These are phyloP conservation scores for Aspergillus tamarii DNA, from an alignment of 2,329 filamentous ascomycete species.

Conservation along the genomic window DNA sequence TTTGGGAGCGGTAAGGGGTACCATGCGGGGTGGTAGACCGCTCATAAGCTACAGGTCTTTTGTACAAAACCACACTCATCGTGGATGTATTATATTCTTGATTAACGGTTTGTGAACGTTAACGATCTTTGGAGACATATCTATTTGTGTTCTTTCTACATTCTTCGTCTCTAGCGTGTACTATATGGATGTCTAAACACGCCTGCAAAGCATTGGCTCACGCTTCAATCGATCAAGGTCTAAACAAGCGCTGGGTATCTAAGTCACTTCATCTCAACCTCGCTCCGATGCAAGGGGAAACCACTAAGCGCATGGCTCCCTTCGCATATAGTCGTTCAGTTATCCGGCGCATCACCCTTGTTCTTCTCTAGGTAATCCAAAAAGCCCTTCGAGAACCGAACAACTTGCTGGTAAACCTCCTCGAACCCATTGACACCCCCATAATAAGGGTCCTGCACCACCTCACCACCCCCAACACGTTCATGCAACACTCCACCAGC, in stretches of 20 bases:
- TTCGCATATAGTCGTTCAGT: constrained; percentile 5
- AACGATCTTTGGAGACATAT: not conserved
- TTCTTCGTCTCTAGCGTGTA: not conserved
- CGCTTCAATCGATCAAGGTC: constrained; percentile 8
- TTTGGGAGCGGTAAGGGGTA: not conserved
- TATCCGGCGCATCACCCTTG: constrained; percentile 7
- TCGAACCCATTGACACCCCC: constrained; percentile 81
- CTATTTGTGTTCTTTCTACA: not conserved
- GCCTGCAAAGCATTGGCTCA: not conserved
- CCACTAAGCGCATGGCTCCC: constrained; percentile 3
- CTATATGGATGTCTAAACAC: not conserved
- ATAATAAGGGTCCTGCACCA: constrained; percentile 90
- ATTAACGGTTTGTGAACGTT: not conserved
- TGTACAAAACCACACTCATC: constrained; percentile 12
- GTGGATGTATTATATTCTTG: constrained; percentile 17
- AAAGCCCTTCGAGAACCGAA: constrained; percentile 76
- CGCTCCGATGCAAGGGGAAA: not conserved
- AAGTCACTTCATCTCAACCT: not conserved
- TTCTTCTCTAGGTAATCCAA: constrained; percentile 59
- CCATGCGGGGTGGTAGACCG: not conserved
- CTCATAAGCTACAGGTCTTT: not conserved
- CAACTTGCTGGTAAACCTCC: constrained; percentile 81
- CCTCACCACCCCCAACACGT: constrained; percentile 58
- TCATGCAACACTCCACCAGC: constrained; percentile 50
- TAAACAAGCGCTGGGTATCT: constrained; percentile 27